Base-by-base conservation (phyloP, 2,329 filamentous ascomycete species). In the Nakataea oryzae region DNA sequence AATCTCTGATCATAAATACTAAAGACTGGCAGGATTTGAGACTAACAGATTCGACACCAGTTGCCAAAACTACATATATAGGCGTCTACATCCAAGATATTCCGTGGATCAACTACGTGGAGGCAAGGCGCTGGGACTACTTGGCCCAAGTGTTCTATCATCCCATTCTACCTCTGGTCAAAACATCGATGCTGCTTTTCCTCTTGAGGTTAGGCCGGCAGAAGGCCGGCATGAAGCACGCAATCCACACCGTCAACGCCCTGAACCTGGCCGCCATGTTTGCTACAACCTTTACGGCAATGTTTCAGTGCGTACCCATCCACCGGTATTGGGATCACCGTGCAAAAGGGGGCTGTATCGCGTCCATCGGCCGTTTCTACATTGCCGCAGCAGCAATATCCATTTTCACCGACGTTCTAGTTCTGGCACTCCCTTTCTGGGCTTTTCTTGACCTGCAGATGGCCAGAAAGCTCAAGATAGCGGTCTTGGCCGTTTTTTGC, bases 231-330 rank as follows among this genome's bases (percentile, higher is more conserved):
- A 67, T 72, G 4, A 67, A 69, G 24, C 66, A 67, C 21, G 67
- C 66, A 24, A 67, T 75, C 9, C 65, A 69, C 30, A 67, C 72
- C 61, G 67, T 71, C 58, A 68, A 71, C 50, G 62, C 88, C 8
- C 75, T 91, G 2, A 86, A 97, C 54, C 77, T 96, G 29, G 87
- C 85, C 54, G 83, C 93, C 58, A 95, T 96, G 88, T 86, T 60
- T 12, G 59, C 59, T 17, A 57, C 50, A 5, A 61, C 59, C 27
- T 13, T 61, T 1, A 57, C 59, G 12, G 54, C 59, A 21, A 34
- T 57, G 50, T 26, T 61, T 17, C 59, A 61, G 54, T 61, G 59
- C 59, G 24, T 29, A 12, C 59, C 59, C 50, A 29, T 56, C 11
- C 50, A 12, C 50, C 30, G 29, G 21, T 56, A 61, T 54, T 61